phyloP scores from a whole-genome alignment of 345 rosid species.

The Sisymbrium irio region DNA sequence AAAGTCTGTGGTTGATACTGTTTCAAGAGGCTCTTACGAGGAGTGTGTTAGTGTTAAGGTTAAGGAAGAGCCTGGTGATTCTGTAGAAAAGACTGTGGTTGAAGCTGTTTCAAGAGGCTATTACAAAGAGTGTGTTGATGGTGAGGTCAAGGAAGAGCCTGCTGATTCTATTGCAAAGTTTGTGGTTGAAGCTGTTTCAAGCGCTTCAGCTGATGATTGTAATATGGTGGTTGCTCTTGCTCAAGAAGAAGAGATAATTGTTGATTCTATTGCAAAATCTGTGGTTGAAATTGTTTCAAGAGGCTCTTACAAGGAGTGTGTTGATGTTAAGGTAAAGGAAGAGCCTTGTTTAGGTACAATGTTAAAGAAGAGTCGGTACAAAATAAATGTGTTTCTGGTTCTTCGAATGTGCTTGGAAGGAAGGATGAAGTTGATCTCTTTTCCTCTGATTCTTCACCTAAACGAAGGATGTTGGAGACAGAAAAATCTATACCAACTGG shows the following conservation, averaged over 20 bases:
- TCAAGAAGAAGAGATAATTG: not conserved
- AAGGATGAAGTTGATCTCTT: not conserved
- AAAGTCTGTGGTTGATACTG: not conserved
- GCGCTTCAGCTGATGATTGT: too few species aligned
- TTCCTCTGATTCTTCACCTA: not conserved
- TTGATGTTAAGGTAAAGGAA: conserved; percentile 3
- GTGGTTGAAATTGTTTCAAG: not conserved
- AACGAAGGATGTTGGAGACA: not conserved
- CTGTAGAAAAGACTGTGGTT: too few species aligned
- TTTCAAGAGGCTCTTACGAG: not conserved
- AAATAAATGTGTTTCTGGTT: not conserved
- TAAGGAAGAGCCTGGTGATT: conserved; percentile 23
- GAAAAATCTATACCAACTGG: not conserved
- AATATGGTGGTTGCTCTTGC: too few species aligned
- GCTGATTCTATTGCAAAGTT: too few species aligned
- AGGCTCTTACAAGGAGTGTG: not conserved
- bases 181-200: too few species aligned
- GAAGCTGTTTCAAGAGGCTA: too few species aligned
- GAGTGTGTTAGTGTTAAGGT: conserved; percentile 3
- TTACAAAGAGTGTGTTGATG: too few species aligned
- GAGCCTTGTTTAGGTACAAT: not conserved
- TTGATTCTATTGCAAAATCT: not conserved
- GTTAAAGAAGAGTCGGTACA: not conserved
- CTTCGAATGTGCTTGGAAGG: not conserved
- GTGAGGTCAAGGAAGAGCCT: too few species aligned